A percentile compares a stretch with the other conserved stretches of the same genome.
phyloP scores from a whole-genome alignment of 73 alveolate species.

The Halteria grandinella region DNA sequence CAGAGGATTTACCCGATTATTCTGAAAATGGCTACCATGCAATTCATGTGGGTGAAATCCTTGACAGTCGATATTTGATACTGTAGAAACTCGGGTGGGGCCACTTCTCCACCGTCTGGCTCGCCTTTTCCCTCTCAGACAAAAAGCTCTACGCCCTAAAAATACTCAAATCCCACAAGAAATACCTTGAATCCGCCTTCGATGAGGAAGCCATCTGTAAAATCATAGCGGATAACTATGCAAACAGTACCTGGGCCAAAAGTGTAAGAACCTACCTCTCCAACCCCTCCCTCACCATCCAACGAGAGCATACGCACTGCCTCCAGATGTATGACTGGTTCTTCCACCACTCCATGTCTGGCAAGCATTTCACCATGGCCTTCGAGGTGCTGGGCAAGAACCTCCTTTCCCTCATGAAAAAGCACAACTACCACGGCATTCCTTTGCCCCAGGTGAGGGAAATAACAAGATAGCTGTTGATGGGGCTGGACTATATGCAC shows the following conservation, averaged over 20 bases:
- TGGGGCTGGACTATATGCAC: conserved; percentile 93
- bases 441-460: conserved; percentile 84
- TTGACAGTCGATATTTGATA: conserved; percentile 89
- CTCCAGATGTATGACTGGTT: conserved; percentile 68
- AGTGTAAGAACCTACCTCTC: conserved; percentile 9
- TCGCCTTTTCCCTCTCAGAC: conserved; percentile 59
- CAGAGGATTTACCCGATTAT: conserved; percentile 91
- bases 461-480: conserved; percentile 80
- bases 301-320: conserved; percentile 56
- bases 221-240: conserved; percentile 28
- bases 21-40: conserved; percentile 99
- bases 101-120: conserved; percentile 85
- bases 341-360: conserved; percentile 70
- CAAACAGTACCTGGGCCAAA: conserved; percentile 18
- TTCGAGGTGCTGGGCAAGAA: conserved; percentile 89
- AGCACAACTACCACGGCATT: conserved; percentile 81
- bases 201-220: conserved; percentile 87
- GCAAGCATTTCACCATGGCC: conserved; percentile 80
- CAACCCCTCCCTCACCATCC: conserved; percentile 9
- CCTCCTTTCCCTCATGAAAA: conserved; percentile 77
- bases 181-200: conserved; percentile 98
- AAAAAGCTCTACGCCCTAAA: conserved; percentile 86
- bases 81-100: conserved; percentile 93
- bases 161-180: conserved; percentile 95
- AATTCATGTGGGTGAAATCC: conserved; percentile 96